Evolutionary conservation across 176 grass and related monocot genomes (phyloP).

Genomic region (Poa annua): DNA sequence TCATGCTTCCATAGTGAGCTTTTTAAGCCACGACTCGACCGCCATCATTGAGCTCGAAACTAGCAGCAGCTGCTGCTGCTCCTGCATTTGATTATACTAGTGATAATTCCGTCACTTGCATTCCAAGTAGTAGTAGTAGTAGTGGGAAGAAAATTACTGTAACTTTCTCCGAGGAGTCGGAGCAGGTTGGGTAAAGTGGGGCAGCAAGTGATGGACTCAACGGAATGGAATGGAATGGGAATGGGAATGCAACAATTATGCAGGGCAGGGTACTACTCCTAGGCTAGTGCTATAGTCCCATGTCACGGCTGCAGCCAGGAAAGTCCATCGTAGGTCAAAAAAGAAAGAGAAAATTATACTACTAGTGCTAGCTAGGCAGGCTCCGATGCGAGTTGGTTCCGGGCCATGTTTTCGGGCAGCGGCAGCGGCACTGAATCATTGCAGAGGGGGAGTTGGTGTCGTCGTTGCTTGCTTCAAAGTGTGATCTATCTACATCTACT

Average conservation of each 20-base stretch:
- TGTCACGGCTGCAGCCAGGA: neutral
- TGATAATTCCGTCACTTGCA: too few relatives aligned
- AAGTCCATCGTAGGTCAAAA: neutral
- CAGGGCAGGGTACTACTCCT: neutral
- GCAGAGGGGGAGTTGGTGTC: constrained; percentile 13
- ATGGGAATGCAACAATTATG: too few relatives aligned
- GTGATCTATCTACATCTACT: too few relatives aligned
- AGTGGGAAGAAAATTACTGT: neutral
- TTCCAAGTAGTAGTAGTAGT: neutral
- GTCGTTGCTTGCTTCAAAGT: constrained; percentile 36
- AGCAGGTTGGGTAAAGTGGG: constrained; percentile 11
- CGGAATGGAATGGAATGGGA: constrained; percentile 13
- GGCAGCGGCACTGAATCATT: constrained; percentile 31
- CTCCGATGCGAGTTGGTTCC: neutral
- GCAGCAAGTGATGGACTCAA: neutral
- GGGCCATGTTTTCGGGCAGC: constrained; percentile 24
- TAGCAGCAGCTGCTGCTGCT: neutral
- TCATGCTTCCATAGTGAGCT: constrained; percentile 3
- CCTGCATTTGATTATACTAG: neutral
- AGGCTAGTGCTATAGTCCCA: neutral
- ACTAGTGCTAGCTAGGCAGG: neutral
- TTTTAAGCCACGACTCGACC: constrained; percentile 18
- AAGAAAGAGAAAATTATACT: neutral
- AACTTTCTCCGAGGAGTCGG: neutral
- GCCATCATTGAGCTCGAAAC: constrained; percentile 17